Conservation (phyloP, 441 rosid genomes). For the Dalechampia spathulata region DNA sequence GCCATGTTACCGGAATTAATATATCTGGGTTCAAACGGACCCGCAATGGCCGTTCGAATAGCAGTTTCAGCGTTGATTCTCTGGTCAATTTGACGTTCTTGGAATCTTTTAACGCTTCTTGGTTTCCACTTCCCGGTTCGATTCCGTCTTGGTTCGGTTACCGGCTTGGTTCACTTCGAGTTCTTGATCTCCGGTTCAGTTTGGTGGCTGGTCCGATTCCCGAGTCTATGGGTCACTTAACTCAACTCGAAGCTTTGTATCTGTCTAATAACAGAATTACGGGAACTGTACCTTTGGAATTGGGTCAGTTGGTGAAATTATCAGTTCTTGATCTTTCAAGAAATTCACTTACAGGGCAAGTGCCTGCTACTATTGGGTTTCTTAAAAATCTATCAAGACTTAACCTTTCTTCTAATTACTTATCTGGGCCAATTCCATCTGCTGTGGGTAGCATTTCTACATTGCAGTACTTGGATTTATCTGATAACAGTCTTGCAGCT, state of each 20-base stretch:
- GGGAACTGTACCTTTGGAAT: slow-evolving; percentile 42
- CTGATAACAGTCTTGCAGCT: slow-evolving; percentile 54
- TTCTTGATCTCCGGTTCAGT: slow-evolving; percentile 76
- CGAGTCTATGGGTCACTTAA: slow-evolving; percentile 50
- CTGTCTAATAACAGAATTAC: slow-evolving; percentile 51
- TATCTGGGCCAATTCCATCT: slow-evolving; percentile 50
- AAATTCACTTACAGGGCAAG: slow-evolving; percentile 59
- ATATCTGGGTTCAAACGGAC: slow-evolving; percentile 78
- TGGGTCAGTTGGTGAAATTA: slow-evolving; percentile 41
- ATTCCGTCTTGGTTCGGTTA: slow-evolving; percentile 76
- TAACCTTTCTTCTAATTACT: slow-evolving; percentile 66
- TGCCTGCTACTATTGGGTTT: slow-evolving; percentile 46
- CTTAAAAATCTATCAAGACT: slow-evolving; percentile 44
- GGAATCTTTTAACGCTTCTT: slow-evolving; percentile 68
- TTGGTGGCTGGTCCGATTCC: slow-evolving; percentile 60
- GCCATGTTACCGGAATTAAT: slow-evolving; percentile 54
- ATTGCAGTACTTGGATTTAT: slow-evolving; percentile 49
- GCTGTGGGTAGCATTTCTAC: slow-evolving; percentile 35
- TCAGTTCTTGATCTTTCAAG: slow-evolving; percentile 56
- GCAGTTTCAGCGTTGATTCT: slow-evolving; percentile 59
- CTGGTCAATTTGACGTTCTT: slow-evolving; percentile 50
- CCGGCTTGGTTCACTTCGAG: slow-evolving; percentile 36
- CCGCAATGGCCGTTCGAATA: slow-evolving; percentile 45
- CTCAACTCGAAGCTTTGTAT: slow-evolving; percentile 41
- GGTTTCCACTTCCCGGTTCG: slow-evolving; percentile 60